Base-by-base conservation (phyloP, 2,329 filamentous ascomycete species). In the Cordyceps cateniannulata region DNA sequence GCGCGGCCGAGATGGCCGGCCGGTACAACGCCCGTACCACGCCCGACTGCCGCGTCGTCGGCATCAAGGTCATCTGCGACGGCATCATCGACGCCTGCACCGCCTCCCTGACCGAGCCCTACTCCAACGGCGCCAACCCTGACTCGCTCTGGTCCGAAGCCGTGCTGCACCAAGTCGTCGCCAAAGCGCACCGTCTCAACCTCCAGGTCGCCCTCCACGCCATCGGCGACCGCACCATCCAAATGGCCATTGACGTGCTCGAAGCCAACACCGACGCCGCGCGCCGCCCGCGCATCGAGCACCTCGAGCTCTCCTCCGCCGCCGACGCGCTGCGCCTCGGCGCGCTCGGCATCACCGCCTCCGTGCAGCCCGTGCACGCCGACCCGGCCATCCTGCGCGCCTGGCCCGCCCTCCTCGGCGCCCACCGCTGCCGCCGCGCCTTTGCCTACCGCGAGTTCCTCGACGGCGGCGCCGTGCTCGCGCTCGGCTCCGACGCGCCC, bases 61-160 rank as follows among this genome's bases (percentile, higher is more conserved):
- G 85, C 5, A 79, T 88, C 69, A 88, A 88, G 67, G 70, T 88
- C 24, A 85, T 88, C 44, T 83, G 81, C 65, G 85, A 88, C 62
- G 85, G 85, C 12, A 83, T 86, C 40, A 77, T 88, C 42, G 85
- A 88, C 64, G 82, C 82, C 0, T 88, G 85, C 69, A 88, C 85
- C 1, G 85, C 85, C 0, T 83, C 81, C 0, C 70, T 88, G 2
- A 75, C 76, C 1, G 79, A 86, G 67, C 85, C 85, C 0, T 88
- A 88, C 66, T 74, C 78, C 4, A 79, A 79, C 63, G 77, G 74
- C 1, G 68, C 73, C 6, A 72, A 75, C 12, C 72, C 78, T 24
- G 78, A 81, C 2, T 76, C 83, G 0, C 75, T 87, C 54, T 88
- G 85, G 85, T 73, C 76, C 0, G 71, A 73, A 2, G 74, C 76